Evolutionary conservation across 352 stramenopile species (phyloP).

Genomic region (Peronospora tabacina): DNA sequence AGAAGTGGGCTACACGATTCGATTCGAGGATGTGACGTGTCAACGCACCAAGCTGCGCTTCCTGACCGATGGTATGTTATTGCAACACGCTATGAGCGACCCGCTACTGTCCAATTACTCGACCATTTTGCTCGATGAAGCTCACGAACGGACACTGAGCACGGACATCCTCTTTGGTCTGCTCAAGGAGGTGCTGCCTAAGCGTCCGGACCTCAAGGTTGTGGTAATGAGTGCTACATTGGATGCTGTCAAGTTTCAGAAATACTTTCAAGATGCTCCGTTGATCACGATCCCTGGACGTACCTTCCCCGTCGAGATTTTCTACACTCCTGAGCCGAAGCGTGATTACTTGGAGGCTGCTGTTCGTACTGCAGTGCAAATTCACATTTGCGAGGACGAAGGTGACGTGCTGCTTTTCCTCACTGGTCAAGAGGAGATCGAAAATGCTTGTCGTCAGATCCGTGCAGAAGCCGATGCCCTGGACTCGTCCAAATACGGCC

Average conservation of each 20-base stretch:
- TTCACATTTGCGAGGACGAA: conserved; percentile 95
- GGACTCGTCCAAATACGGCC: conserved; percentile 92
- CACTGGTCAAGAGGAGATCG: conserved; percentile 98
- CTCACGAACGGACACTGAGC: conserved; percentile 94
- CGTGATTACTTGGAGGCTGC: conserved; percentile 96
- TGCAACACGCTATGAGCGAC: conserved; percentile 96
- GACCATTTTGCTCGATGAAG: conserved; percentile 96
- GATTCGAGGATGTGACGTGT: conserved; percentile 96
- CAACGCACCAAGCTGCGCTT: conserved; percentile 77
- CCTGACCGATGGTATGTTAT: conserved; percentile 91
- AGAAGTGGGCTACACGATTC: conserved; percentile 99
- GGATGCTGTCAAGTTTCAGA: conserved; percentile 94
- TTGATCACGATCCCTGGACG: conserved; percentile 92
- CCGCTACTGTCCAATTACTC: conserved; percentile 92
- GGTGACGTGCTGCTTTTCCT: conserved; percentile 99
- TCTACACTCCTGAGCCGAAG: conserved; percentile 96
- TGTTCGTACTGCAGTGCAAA: conserved; percentile 86
- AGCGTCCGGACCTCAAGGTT: conserved; percentile 93
- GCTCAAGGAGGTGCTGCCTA: conserved; percentile 94
- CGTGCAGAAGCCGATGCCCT: conserved; percentile 78
- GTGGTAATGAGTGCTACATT: conserved; percentile 99
- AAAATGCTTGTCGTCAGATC: conserved; percentile 91
- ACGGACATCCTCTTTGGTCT: conserved; percentile 98
- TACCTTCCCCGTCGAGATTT: conserved; percentile 97
- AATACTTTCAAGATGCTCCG: conserved; percentile 92